Evolutionary conservation across 2,329 filamentous ascomycete genomes (phyloP), one percentile per base, ranked within the genome.

Genomic region (Alternaria sp.): DNA sequence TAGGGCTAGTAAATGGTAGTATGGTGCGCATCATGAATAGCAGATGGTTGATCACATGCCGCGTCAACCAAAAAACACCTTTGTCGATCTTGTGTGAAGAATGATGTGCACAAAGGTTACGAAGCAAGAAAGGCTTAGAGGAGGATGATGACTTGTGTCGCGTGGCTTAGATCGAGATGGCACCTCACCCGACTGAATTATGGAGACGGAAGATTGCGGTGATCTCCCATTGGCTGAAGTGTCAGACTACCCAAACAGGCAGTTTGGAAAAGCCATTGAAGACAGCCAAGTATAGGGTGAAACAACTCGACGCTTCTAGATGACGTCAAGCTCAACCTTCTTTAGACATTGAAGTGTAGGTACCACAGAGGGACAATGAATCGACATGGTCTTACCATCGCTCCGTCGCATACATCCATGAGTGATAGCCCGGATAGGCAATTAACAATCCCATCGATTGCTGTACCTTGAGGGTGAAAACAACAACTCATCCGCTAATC

Each of bases 101-200:
- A 5, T 22, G 20, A 27, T 25, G 18, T 18, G n/a, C 8, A 25
- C 5, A 18, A 54, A 32, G 40, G 18, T 54, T 34, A 18, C 40
- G 40, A 43, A 45, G 51, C 51, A 44, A 22, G 28, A n/a, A 45
- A 32, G 40, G 46, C 46, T 45, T 28, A 32, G 32, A 54, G 14
- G 34, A 22, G 51, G 40, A 45, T 20, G 28, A 27, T 54, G 51
- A 54, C 40, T 32, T 22, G 38, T 27, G 51, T 54, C 51, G 40
- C 51, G 51, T 54, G 51, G 51, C n/a, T 25, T 34, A 11, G 1
- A 41, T 52, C 25, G 36, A 44, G 27, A 41, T 30, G 46, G n/a
- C 45, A 27, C 22, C 41, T 44, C 43, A 28, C 14, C 43, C 43
- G 30, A 4, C 46, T n/a, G 20, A 38, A 34, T 25, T 5, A 30